Base-by-base conservation (phyloP, 108 stramenopile genomes). In the Fistulifera pelliculosa region DNA sequence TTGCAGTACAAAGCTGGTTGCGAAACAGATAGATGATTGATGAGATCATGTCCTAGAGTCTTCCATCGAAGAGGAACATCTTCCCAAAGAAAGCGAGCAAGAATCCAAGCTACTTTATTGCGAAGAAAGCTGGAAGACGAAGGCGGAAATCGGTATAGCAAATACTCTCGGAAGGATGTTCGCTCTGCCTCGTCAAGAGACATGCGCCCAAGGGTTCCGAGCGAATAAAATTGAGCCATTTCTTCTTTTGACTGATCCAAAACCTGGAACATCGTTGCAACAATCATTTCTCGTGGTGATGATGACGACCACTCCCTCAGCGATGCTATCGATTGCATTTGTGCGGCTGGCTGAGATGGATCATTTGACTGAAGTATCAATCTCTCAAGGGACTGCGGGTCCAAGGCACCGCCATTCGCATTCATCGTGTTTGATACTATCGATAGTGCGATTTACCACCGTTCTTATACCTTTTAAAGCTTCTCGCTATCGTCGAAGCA, bases 51-150 rank as follows among this genome's bases (percentile, higher is more conserved):
- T 11, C 11, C 44, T 6, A 45, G 11, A 8, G 19, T 45, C 21
- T 44, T 57, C 56, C 42, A 35, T 3, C 31, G 31, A 3, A 35
- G 6, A 16, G 64, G 60, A 43, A 72, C 68, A 39, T 72, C 71
- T 38, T 52, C 48, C 21, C 56, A 28, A 12, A 77, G 64, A 1
- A 70, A 27, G 25, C 60, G 28, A 14, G 68, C 66, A 35, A 77
- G 28, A 13, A 77, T 17, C 25, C 69, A 52, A 1, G 54, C 60
- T 19, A 66, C 64, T 44, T 77, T 77, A 35, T 69, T 73, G 13
- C 54, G 22, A 16, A 77, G 26, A 64, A 57, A 73, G 10, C 43
- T 51, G 15, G 75, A 57, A 53, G 62, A 13, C 22, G 49, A 8
- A 47, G n/a, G 55, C 50, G 41, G 49, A 5, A 23, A 56, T 10